Base-by-base conservation (phyloP, 1,284 basidiomycete species). In the Cutaneotrichosporon sp. region DNA sequence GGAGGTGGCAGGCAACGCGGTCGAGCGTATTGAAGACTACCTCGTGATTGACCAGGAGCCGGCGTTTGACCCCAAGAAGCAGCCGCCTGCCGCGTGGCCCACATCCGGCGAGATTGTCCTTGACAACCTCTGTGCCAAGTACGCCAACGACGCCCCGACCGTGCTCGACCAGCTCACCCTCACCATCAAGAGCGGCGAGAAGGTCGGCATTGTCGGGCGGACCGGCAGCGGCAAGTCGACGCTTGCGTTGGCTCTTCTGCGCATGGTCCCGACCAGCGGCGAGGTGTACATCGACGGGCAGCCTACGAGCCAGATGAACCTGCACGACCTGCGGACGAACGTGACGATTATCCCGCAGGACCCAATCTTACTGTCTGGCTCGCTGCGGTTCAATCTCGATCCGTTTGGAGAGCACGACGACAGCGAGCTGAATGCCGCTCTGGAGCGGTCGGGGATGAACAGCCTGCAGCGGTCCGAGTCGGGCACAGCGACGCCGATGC, bases 41-140 rank as follows among this genome's bases (percentile, higher is more conserved):
- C 69, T 87, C 42, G 70, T 77, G 13, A 86, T 87, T 52, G 85
- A 86, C 51, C 85, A 87, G 66, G 87, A 89, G 66, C 80, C 81
- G 1, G 76, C 77, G 50, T 64, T 79, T 1, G 78, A 77, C 0
- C 67, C 75, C 21, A 65, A 69, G 13, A 81, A 82, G 8, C 73
- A 78, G 40, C 86, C 87, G 26, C 85, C 87, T 3, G 87, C 87
- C 0, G 82, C 85, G 55, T 89, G 87, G 87, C 87, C 87, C 0
- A 79, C 84, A 0, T 85, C 82, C 37, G 87, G 87, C 4, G 77
- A 81, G 35, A 74, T 89, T 30, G 70, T 75, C 4, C 83, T 87
- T 0, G 81, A 87, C 58, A 78, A 69, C 26, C 63, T 77, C 1
- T 69, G 64, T 8, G 77, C 77, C 18, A 66, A 68, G 50, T 77